Evolutionary conservation across 2,329 filamentous ascomycete genomes (phyloP).

Genomic region (Pseudogymnoascus sp.): DNA sequence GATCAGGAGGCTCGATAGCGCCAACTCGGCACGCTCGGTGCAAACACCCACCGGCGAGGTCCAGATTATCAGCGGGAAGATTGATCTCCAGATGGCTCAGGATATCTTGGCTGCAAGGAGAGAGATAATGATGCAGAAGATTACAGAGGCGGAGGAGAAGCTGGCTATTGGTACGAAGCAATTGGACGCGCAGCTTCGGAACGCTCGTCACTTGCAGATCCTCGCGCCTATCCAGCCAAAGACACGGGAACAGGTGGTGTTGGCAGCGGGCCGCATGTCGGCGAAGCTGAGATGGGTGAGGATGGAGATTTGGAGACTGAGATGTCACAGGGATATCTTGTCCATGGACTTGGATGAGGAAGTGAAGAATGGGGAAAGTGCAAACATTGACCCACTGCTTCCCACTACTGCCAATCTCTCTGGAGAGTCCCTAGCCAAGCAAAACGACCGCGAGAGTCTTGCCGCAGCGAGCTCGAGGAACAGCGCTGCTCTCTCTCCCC

Average conservation of each 20-base stretch:
- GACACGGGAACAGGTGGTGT: constrained; percentile 77
- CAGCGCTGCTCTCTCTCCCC: constrained; percentile 29
- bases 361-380: constrained; percentile 17
- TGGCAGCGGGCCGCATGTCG: constrained; percentile 73
- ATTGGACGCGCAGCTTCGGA: constrained; percentile 74
- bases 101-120: constrained; percentile 78
- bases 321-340: constrained; percentile 83
- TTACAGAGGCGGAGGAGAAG: constrained; percentile 74
- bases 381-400: constrained; percentile 11
- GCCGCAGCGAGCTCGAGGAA: constrained; percentile 30
- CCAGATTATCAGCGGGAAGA: constrained; percentile 61
- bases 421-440: constrained; percentile 11
- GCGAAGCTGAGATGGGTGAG: constrained; percentile 91
- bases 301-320: constrained; percentile 86
- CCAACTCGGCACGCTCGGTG: constrained; percentile 44
- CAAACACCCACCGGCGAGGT: constrained; percentile 67
- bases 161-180: constrained; percentile 65
- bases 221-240: constrained; percentile 86
- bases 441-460: constrained; percentile 11
- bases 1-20: constrained; percentile 57
- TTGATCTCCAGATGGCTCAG: constrained; percentile 74
- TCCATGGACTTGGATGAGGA: constrained; percentile 81
- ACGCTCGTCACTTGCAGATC: constrained; percentile 82
- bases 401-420: constrained; percentile 13
- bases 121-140: constrained; percentile 75